These are phyloP conservation scores for Ceratobasidium sp. DNA, from an alignment of 1,284 basidiomycete genomes.

Conservation along the genomic window DNA sequence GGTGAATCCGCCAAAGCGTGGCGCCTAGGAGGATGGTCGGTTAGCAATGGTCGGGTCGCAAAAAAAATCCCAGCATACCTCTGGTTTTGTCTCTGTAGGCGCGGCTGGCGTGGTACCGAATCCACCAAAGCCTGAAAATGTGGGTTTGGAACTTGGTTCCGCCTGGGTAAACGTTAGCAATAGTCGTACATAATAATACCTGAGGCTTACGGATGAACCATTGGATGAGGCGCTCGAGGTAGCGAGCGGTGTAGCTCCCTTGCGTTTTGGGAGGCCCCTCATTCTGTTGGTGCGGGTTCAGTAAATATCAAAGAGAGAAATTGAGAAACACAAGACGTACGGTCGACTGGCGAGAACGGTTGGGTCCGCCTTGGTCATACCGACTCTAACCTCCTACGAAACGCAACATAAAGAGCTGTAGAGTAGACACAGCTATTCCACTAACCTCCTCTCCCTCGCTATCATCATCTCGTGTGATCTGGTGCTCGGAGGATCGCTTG, in stretches of 20 bases:
- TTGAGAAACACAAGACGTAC: conserved; percentile 4
- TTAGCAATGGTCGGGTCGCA: not conserved
- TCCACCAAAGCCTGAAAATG: conserved; percentile 20
- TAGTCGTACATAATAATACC: not conserved
- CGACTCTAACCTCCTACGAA: conserved; percentile 18
- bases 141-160: not conserved
- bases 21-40: conserved; percentile 2
- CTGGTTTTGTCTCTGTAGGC: conserved; percentile 23
- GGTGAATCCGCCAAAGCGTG: conserved; percentile 35
- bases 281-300: not conserved
- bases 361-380: conserved; percentile 27
- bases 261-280: conserved; percentile 33
- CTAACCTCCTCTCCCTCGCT: conserved; percentile 27
- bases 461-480: conserved; percentile 22
- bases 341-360: conserved; percentile 19
- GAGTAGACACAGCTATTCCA: not conserved
- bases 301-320: not conserved
- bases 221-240: conserved; percentile 19
- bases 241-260: conserved; percentile 24
- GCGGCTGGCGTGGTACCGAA: not conserved
- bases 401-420: not conserved
- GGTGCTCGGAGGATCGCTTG: conserved; percentile 27
- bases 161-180: not conserved
- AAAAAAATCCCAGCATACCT: not conserved
- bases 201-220: conserved; percentile 15